Percentiles rank a stretch among this genome's conserved stretches.
Conservation (phyloP, 1,139 yeast genomes). For the Geotrichum klebahnii region DNA sequence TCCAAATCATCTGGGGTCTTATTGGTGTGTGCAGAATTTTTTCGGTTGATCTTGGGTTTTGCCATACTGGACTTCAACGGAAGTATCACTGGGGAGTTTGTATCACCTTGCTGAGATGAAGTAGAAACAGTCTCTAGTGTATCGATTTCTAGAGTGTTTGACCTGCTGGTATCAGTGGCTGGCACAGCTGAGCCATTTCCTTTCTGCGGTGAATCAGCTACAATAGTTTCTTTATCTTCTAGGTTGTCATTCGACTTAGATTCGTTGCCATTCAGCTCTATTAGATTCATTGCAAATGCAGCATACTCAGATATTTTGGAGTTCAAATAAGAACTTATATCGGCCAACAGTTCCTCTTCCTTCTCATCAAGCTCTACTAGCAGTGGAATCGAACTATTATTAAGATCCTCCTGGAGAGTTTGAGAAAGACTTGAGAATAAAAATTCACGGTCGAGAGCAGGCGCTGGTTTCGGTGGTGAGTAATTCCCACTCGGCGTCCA, state of each 20-base stretch:
- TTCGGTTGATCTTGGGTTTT: constrained; percentile 15
- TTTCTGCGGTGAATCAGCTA: no score
- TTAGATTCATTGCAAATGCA: background rate
- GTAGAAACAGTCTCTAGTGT: background rate
- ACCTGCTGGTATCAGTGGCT: background rate
- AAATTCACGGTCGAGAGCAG: constrained; percentile 2
- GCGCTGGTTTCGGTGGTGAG: constrained; percentile 6
- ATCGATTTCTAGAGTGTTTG: no score
- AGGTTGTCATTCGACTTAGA: background rate
- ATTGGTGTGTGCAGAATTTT: background rate
- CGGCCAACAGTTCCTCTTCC: background rate
- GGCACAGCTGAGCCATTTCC: background rate
- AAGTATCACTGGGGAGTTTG: background rate
- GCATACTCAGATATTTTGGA: constrained; percentile 5
- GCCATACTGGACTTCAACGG: constrained; percentile 27
- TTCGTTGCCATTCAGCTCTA: background rate
- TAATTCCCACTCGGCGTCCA: background rate
- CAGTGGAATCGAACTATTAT: background rate
- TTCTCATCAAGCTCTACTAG: background rate
- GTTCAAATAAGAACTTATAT: constrained; percentile 2
- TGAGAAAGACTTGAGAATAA: constrained; percentile 2
- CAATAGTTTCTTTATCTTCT: background rate
- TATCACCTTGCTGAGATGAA: background rate
- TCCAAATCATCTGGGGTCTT: constrained; percentile 1
- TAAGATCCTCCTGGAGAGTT: constrained; percentile 1